Base-by-base conservation (phyloP, 352 stramenopile genomes). In the Phytophthora brassicae region DNA sequence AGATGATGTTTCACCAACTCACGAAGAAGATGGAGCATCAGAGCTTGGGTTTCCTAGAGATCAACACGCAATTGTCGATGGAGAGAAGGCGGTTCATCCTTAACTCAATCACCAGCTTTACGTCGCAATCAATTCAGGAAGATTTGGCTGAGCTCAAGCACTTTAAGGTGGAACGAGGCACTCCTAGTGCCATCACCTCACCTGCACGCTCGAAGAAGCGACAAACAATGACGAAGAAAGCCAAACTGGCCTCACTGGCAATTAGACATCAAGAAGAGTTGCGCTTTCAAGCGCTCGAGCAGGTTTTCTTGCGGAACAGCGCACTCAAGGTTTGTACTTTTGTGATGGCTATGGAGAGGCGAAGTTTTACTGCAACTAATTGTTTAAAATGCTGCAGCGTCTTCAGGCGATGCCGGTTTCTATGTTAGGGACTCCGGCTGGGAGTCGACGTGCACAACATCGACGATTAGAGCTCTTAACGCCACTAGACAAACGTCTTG, bases 21-120 rank as follows among this genome's bases (percentile, higher is more conserved):
- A 92, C 82, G 5, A 76, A 88, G 58, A 90, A 89, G 52, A 92
- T 92, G 84, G 81, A 89, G 82, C 78, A 87, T 17, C 84, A 92
- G 54, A 89, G 78, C 50, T 70, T 72, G 24, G 81, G 84, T 0
- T 88, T 89, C 26, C 60, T 92, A 11, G 81, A 88, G 11, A 89
- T 90, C 58, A 90, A 90, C 42, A 90, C 84, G 6, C 84, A 92
- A 36, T 49, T 92, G 6, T 90, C 81, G 0, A 89, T 90, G 75
- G 84, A 92, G 55, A 71, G 84, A 9, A 48, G 81, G 3, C 69
- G 74, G 1, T 92, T 92, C 44, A 90, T 92, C 44, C 69, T 92
- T 0, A 74, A 88, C 19, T 80, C 79, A 17, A 90, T 92, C 56
- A 92, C 79, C 14, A 79, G 68, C 20, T 66, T 71, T 28, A 79